phyloP scores from a whole-genome alignment of 2,329 filamentous ascomycete genomes.

The Pseudonectria buxi region DNA sequence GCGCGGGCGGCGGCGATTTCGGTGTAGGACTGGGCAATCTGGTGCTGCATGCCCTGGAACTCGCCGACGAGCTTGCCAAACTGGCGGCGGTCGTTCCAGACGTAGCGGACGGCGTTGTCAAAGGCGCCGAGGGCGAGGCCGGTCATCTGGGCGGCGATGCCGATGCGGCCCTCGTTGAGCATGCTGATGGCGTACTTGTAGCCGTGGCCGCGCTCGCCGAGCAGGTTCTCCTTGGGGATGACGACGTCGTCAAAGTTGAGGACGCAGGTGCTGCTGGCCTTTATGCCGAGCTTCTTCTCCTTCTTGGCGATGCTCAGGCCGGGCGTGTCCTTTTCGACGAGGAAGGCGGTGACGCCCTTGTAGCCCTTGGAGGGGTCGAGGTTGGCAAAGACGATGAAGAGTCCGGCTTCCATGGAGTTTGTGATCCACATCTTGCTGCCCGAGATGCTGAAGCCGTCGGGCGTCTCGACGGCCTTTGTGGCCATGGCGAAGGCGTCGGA shows the following conservation, averaged over 20 bases:
- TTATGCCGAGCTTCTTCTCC: conserved; percentile 99
- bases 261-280: conserved; percentile 91
- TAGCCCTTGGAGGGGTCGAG: conserved; percentile 87
- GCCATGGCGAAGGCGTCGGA: conserved; percentile 94
- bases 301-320: conserved; percentile 98
- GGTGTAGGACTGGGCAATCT: conserved; percentile 91
- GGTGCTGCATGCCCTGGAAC: conserved; percentile 99
- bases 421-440: conserved; percentile 99
- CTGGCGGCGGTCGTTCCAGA: conserved; percentile 97
- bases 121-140: conserved; percentile 89
- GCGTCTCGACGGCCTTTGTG: conserved; percentile 80
- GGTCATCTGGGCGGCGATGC: conserved; percentile 98
- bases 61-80: conserved; percentile 90
- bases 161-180: conserved; percentile 93
- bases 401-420: conserved; percentile 84
- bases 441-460: conserved; percentile 76
- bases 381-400: conserved; percentile 98
- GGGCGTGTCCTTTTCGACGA: conserved; percentile 82
- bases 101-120: conserved; percentile 88
- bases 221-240: conserved; percentile 78
- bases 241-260: conserved; percentile 96
- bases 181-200: conserved; percentile 97
- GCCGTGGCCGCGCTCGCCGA: conserved; percentile 82
- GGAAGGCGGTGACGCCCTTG: conserved; percentile 93
- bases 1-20: conserved; percentile 89